These are phyloP conservation scores for Boletus rex-veris DNA, from an alignment of 768 basidiomycete genomes.

Conservation along the genomic window DNA sequence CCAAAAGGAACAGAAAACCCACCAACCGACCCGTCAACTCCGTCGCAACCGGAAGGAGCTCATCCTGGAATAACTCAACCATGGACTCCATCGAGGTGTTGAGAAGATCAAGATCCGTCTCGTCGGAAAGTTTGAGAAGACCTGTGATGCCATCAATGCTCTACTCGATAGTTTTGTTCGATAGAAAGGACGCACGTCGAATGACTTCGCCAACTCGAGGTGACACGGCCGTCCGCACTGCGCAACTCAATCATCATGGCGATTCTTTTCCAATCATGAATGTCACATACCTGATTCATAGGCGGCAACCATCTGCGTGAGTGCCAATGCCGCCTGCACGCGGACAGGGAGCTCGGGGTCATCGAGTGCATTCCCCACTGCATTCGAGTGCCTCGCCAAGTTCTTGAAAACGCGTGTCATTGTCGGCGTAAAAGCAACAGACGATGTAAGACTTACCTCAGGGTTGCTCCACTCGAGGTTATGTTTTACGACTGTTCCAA, in stretches of 20 bases:
- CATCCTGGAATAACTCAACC: constrained; percentile 81
- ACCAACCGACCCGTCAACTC: constrained; percentile 77
- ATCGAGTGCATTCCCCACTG: constrained; percentile 64
- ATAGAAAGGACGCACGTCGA: constrained; percentile 50
- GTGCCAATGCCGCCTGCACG: constrained; percentile 76
- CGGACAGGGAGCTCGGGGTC: constrained; percentile 80
- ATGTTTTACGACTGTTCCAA: constrained; percentile 68
- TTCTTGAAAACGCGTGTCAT: constrained; percentile 39
- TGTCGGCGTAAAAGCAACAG: background rate
- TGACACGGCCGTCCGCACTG: constrained; percentile 66
- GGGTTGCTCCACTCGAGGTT: constrained; percentile 64
- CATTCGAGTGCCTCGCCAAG: constrained; percentile 60
- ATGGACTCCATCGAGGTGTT: constrained; percentile 82
- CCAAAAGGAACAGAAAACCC: constrained; percentile 23
- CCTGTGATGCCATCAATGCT: constrained; percentile 39
- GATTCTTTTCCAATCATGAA: background rate
- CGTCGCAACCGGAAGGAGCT: constrained; percentile 80
- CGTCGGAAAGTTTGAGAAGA: constrained; percentile 85
- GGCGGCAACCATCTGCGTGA: constrained; percentile 69
- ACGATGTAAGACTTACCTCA: constrained; percentile 41
- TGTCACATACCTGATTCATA: constrained; percentile 56
- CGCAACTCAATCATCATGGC: background rate
- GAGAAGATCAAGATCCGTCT: constrained; percentile 84
- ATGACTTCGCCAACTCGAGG: constrained; percentile 84
- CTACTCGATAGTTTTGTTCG: background rate